A percentile compares a stretch with the other conserved stretches of the same genome.
Conservation (phyloP, 2,329 filamentous ascomycete genomes). For the Epichloe hybrida region DNA sequence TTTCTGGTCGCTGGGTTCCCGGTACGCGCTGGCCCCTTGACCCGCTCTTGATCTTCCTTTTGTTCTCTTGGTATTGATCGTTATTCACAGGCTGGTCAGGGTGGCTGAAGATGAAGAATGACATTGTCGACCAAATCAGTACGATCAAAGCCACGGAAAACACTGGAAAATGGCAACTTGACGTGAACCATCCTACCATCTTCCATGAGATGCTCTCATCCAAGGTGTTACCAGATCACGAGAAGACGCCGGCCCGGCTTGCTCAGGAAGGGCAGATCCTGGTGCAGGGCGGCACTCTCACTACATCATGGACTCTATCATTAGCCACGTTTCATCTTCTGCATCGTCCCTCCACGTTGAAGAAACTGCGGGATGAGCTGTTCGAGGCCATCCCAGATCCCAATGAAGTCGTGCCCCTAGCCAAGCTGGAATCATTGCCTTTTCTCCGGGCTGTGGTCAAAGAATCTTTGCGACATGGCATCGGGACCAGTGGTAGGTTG, state of each 20-base stretch:
- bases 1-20: conserved; percentile 22
- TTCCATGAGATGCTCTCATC: conserved; percentile 22
- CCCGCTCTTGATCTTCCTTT: conserved; percentile 1
- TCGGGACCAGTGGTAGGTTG: conserved; percentile 32
- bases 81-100: conserved; percentile 19
- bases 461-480: conserved; percentile 35
- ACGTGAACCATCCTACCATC: conserved; percentile 22
- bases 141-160: conserved; percentile 22
- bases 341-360: conserved; percentile 16
- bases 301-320: conserved; percentile 24
- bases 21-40: conserved; percentile 10
- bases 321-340: conserved; percentile 23
- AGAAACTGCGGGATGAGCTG: conserved; percentile 22
- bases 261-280: conserved; percentile 26
- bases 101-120: conserved; percentile 26
- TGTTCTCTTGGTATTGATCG: conserved; percentile 10
- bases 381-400: conserved; percentile 20
- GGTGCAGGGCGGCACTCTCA: conserved; percentile 27
- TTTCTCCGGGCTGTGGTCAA: conserved; percentile 38
- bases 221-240: conserved; percentile 16
- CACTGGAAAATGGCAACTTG: conserved; percentile 20
- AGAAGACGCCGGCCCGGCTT: conserved; percentile 21
- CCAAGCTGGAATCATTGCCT: conserved; percentile 21
- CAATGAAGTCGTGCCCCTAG: conserved; percentile 14
- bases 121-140: conserved; percentile 22